Percentiles rank a stretch among this genome's conserved stretches.
phyloP scores from a whole-genome alignment of 495 filamentous ascomycete genomes.

The Neurospora hispaniola region DNA sequence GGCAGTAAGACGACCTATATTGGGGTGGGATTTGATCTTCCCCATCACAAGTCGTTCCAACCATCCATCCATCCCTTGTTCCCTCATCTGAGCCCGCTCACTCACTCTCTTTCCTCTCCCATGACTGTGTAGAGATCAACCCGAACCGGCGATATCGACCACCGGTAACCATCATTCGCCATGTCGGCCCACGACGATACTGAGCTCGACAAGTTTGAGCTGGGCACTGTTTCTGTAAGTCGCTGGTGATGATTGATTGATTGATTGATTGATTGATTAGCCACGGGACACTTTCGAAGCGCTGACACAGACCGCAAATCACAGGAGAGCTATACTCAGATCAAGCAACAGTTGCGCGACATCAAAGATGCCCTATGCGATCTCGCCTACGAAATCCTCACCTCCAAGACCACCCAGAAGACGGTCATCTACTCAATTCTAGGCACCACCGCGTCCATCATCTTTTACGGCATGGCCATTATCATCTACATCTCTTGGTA shows the following conservation, averaged over 20 bases:
- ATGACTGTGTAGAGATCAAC: background rate
- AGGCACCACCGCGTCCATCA: slow-evolving; percentile 44
- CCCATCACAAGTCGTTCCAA: background rate
- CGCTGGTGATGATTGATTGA: background rate
- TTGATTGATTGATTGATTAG: too few relatives aligned
- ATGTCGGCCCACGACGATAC: background rate
- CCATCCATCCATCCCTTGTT: background rate
- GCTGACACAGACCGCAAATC: too few relatives aligned
- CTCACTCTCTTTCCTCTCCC: background rate
- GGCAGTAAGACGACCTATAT: background rate
- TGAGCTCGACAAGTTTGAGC: background rate
- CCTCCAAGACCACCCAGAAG: slow-evolving; percentile 56
- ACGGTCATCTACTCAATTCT: slow-evolving; percentile 64
- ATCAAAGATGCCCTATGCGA: slow-evolving; percentile 32
- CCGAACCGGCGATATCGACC: background rate
- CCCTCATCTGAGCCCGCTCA: too few relatives aligned
- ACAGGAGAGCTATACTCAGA: background rate
- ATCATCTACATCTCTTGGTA: slow-evolving; percentile 72
- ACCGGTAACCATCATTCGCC: background rate
- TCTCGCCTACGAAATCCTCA: slow-evolving; percentile 17
- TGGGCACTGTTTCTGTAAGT: background rate
- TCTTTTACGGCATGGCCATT: slow-evolving; percentile 52
- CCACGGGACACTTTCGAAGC: too few relatives aligned
- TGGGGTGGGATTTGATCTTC: background rate
- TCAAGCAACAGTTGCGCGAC: background rate